Percentiles rank a stretch among this genome's conserved stretches.
Conservation (phyloP, 2,329 filamentous ascomycete species). For the Botrytis squamosa region DNA sequence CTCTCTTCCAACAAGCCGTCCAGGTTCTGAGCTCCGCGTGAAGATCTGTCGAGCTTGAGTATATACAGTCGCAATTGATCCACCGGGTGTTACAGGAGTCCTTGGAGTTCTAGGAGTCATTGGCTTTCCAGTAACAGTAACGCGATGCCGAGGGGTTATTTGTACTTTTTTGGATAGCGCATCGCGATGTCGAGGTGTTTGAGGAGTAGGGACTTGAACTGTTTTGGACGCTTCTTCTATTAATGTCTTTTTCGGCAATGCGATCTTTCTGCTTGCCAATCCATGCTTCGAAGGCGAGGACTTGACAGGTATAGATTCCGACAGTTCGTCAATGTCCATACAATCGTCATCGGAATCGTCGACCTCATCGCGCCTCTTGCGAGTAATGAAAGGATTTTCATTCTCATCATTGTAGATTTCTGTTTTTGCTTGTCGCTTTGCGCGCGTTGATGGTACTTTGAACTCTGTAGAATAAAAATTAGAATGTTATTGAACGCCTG, state of each 20-base stretch:
- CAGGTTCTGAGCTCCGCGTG: conserved; percentile 53
- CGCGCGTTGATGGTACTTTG: conserved; percentile 37
- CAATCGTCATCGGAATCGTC: conserved; percentile 41
- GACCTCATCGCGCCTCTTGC: conserved; percentile 34
- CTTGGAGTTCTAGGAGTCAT: conserved; percentile 77
- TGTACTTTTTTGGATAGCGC: conserved; percentile 67
- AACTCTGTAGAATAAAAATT: conserved; percentile 27
- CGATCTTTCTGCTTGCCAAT: conserved; percentile 43
- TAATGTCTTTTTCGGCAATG: conserved; percentile 44
- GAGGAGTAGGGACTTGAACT: conserved; percentile 61
- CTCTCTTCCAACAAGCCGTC: conserved; percentile 39
- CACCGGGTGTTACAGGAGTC: conserved; percentile 68
- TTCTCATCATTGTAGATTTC: conserved; percentile 64
- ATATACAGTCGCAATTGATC: conserved; percentile 71
- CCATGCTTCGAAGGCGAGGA: conserved; percentile 50
- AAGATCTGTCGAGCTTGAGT: conserved; percentile 86
- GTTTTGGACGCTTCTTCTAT: conserved; percentile 43
- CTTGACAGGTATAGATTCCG: conserved; percentile 31
- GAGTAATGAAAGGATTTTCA: conserved; percentile 54
- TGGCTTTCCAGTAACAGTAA: conserved; percentile 72
- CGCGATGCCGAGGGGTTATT: conserved; percentile 78
- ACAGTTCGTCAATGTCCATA: conserved; percentile 45
- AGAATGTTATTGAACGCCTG: conserved; percentile 20
- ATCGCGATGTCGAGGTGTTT: conserved; percentile 77
- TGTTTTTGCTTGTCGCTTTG: conserved; percentile 46